phyloP scores from a whole-genome alignment of 768 basidiomycete genomes.

The Piloderma croceum region DNA sequence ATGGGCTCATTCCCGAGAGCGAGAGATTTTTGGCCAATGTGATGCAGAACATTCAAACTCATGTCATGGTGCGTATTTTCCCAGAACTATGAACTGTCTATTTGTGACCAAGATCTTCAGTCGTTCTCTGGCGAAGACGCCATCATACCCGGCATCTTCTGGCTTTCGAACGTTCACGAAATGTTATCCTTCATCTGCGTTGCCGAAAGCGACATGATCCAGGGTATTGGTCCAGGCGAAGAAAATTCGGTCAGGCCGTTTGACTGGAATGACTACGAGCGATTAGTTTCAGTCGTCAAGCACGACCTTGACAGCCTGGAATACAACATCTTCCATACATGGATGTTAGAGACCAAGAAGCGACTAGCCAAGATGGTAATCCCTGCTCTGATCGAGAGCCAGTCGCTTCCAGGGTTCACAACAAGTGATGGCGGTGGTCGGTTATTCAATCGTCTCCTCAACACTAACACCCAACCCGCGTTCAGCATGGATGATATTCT shows the following conservation, averaged over 20 bases:
- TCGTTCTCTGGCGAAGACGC: slow-evolving; percentile 92
- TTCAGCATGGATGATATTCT: slow-evolving; percentile 98
- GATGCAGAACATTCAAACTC: slow-evolving; percentile 95
- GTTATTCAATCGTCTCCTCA: slow-evolving; percentile 88
- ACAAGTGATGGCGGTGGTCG: slow-evolving; percentile 91
- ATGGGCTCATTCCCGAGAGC: slow-evolving; percentile 92
- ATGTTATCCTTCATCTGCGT: slow-evolving; percentile 98
- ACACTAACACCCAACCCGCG: slow-evolving; percentile 81
- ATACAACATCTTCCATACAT: slow-evolving; percentile 99
- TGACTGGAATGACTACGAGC: slow-evolving; percentile 96
- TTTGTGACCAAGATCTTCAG: slow-evolving; percentile 32
- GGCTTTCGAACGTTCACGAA: slow-evolving; percentile 99
- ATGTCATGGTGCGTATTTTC: slow-evolving; percentile 81
- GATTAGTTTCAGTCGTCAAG: slow-evolving; percentile 95
- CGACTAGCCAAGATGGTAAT: slow-evolving; percentile 96
- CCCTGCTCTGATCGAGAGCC: slow-evolving; percentile 96
- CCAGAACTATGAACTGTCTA: background rate
- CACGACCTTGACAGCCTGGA: slow-evolving; percentile 97
- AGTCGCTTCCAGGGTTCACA: slow-evolving; percentile 95
- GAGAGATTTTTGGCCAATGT: slow-evolving; percentile 98
- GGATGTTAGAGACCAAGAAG: slow-evolving; percentile 99
- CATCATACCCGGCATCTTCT: slow-evolving; percentile 94
- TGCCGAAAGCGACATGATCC: slow-evolving; percentile 97
- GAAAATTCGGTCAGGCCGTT: slow-evolving; percentile 88
- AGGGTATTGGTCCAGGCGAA: slow-evolving; percentile 95